Conservation (phyloP, 495 filamentous ascomycete genomes). For the Trypethelium eluteriae region DNA sequence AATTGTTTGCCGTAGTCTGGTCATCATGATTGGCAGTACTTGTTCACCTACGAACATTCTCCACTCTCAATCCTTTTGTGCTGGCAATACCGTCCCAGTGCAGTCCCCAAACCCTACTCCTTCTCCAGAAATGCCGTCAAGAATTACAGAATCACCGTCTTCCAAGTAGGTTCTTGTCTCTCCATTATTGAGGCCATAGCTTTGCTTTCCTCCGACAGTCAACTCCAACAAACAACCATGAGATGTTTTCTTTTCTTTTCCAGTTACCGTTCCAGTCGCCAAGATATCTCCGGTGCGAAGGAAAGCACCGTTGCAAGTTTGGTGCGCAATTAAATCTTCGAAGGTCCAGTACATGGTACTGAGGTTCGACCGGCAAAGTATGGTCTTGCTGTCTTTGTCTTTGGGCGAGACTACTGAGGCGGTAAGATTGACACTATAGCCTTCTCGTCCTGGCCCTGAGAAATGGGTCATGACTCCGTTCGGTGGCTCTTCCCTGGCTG, state of each 20-base stretch:
- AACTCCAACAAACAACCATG: constrained; percentile 28
- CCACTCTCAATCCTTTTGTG: not conserved
- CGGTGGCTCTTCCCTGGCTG: not conserved
- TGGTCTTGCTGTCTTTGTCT: not conserved
- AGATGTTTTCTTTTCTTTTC: constrained; percentile 15
- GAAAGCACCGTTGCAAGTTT: constrained; percentile 26
- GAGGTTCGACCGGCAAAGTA: constrained; percentile 19
- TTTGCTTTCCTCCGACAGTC: constrained; percentile 9
- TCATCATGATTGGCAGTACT: not conserved
- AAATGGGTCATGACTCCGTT: constrained; percentile 10
- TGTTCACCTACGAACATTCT: not conserved
- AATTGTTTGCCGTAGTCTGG: not conserved
- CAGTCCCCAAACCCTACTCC: constrained; percentile 24
- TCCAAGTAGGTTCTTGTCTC: constrained; percentile 15
- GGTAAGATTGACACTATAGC: constrained; percentile 20
- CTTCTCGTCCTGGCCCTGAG: constrained; percentile 14
- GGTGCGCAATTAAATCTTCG: constrained; percentile 28
- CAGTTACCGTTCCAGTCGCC: constrained; percentile 27
- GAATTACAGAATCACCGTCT: constrained; percentile 22
- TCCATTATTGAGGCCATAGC: not conserved
- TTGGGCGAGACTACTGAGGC: constrained; percentile 14
- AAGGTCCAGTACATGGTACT: constrained; percentile 29
- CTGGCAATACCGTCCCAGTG: constrained; percentile 17
- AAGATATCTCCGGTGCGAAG: constrained; percentile 29
- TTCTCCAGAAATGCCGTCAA: constrained; percentile 19